Base-by-base conservation (phyloP, 768 basidiomycete genomes). In the Hygrocybe punicea region DNA sequence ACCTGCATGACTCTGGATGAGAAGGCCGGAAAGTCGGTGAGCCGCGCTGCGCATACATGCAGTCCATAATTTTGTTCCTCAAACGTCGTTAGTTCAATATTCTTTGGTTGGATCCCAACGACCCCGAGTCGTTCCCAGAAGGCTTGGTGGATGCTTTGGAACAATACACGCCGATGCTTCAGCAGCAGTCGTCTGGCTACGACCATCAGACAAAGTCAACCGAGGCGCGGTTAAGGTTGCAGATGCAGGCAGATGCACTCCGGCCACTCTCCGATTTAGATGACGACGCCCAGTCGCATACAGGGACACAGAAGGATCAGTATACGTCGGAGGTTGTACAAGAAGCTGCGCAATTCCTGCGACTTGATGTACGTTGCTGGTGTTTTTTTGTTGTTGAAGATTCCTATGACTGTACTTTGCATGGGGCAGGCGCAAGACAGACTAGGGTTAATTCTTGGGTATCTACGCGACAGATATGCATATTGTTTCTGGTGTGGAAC, bases 401-500 rank as follows among this genome's bases (percentile, higher is more conserved):
- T n/a, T n/a, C n/a, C n/a, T n/a, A n/a, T n/a, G n/a, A n/a, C n/a
- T n/a, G n/a, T n/a, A n/a, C n/a, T n/a, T n/a, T n/a, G n/a, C n/a
- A n/a, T n/a, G n/a, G n/a, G n/a, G n/a, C n/a, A 94, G 92, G 83
- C 89, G 59, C 78, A 79, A 60, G 85, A 89, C 70, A 81, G 89
- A 33, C 77, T 93, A 35, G 71, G 77, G 37, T 73, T 86, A 46
- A 82, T 91, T 16, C 75, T 93, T 23, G 72, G 81, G 4, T 91
- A 94, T 69, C 79, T 94, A 49, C 86, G 92, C 23, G 76, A 81
- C 37, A 79, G 76, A 58, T 83, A 92, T 68, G 67, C 76, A 5
- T 93, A 93, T 67, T 93, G 92, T 67, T 93, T 92, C 70, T 93
- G 91, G 89, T 94, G 92, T 67, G 92, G 92, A 11, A 81, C 86